Conservation (phyloP, 2,329 filamentous ascomycete genomes). For the Paraphoma sp. region DNA sequence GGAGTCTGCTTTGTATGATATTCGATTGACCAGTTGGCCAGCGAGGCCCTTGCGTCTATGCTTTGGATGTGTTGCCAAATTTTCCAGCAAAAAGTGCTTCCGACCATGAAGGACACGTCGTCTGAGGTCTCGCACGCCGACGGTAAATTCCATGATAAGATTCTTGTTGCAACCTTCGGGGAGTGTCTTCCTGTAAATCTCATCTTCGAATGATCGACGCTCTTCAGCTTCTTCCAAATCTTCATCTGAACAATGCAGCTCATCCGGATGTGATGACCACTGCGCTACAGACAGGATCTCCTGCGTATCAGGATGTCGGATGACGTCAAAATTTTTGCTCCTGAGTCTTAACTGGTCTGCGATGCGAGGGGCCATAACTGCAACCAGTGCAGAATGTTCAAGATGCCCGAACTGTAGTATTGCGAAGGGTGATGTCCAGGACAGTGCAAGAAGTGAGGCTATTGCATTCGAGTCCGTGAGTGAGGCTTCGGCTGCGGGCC, state of each 20-base stretch:
- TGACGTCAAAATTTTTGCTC: constrained; percentile 17
- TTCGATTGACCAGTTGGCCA: constrained; percentile 21
- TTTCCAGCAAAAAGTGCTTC: constrained; percentile 31
- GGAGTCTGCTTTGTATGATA: constrained; percentile 22
- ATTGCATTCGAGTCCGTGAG: constrained; percentile 24
- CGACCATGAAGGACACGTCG: constrained; percentile 12
- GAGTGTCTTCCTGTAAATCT: constrained; percentile 23
- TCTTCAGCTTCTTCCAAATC: constrained; percentile 25
- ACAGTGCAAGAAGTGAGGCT: constrained; percentile 29
- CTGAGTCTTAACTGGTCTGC: constrained; percentile 19
- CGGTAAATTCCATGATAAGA: constrained; percentile 30
- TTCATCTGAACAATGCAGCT: constrained; percentile 5
- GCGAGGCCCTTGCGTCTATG: constrained; percentile 33
- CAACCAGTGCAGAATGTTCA: constrained; percentile 18
- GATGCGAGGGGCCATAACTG: constrained; percentile 30
- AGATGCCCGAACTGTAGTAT: constrained; percentile 35
- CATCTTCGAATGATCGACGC: constrained; percentile 29
- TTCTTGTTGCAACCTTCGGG: constrained; percentile 33
- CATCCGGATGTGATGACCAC: constrained; percentile 25
- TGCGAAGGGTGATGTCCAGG: constrained; percentile 36
- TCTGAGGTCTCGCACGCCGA: constrained; percentile 20
- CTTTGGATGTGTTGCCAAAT: constrained; percentile 34
- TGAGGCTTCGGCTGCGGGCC: constrained; percentile 16
- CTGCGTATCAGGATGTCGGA: constrained; percentile 9
- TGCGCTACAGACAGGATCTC: constrained; percentile 33